Evolutionary conservation across 2,329 filamentous ascomycete species (phyloP).

Genomic region (Cryoendolithus antarcticus): DNA sequence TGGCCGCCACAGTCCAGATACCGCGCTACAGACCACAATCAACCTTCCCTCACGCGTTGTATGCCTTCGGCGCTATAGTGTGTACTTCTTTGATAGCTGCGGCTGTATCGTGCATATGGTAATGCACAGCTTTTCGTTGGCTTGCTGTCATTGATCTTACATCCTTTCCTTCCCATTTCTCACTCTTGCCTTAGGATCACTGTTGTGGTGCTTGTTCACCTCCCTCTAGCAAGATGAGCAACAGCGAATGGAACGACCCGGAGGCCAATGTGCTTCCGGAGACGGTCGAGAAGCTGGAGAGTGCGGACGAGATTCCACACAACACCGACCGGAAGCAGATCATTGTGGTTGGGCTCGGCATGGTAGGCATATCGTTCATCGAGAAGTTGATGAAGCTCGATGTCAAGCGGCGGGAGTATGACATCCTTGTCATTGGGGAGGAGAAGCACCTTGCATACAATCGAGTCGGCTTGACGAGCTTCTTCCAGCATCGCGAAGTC

Average conservation of each 20-base stretch:
- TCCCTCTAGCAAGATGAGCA: conserved; percentile 24
- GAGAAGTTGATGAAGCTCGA: conserved; percentile 85
- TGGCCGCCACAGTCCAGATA: too few relatives aligned
- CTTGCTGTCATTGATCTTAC: not conserved
- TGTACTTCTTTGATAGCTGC: too few relatives aligned
- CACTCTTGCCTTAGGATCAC: not conserved
- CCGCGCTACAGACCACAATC: not conserved
- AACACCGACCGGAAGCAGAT: conserved; percentile 47
- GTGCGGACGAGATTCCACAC: conserved; percentile 19
- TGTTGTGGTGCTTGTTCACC: not conserved
- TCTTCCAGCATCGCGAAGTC: conserved; percentile 74
- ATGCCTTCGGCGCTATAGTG: not conserved
- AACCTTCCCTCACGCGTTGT: conserved; percentile 1
- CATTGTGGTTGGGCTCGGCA: conserved; percentile 77
- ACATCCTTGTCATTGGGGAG: conserved; percentile 76
- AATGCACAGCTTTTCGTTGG: not conserved
- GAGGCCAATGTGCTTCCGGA: conserved; percentile 35
- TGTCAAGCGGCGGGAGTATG: conserved; percentile 59
- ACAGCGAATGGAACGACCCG: conserved; percentile 33
- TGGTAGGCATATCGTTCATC: conserved; percentile 54
- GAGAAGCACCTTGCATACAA: conserved; percentile 84
- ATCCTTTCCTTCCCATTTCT: conserved; percentile 1
- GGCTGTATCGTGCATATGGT: conserved; percentile 3
- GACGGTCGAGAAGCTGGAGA: conserved; percentile 27
- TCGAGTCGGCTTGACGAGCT: conserved; percentile 75